Evolutionary conservation across 495 filamentous ascomycete species (phyloP).

Genomic region (Aspergillus sclerotiicarbonarius): DNA sequence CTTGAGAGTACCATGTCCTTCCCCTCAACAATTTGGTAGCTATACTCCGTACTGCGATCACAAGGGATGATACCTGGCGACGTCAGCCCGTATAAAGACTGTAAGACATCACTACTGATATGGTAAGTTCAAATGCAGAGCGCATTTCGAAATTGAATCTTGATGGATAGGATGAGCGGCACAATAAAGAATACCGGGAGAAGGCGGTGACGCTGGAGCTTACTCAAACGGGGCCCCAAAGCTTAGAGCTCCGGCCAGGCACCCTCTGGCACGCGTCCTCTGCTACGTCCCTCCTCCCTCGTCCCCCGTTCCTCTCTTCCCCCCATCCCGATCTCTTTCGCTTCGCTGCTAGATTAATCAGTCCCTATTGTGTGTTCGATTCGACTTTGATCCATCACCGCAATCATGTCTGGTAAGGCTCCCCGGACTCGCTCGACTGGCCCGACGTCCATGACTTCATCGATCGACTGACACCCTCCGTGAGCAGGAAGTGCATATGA

Average conservation of each 20-base stretch:
- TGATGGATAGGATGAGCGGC: not conserved
- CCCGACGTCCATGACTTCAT: conserved; percentile 36
- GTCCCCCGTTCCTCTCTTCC: conserved; percentile 13
- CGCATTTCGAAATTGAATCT: too few relatives aligned
- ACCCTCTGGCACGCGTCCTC: conserved; percentile 45
- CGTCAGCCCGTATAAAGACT: too few relatives aligned
- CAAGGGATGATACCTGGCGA: too few relatives aligned
- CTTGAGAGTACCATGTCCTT: too few relatives aligned
- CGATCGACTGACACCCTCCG: conserved; percentile 32
- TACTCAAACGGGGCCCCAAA: conserved; percentile 28
- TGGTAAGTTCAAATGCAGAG: too few relatives aligned
- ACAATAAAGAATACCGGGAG: conserved; percentile 1
- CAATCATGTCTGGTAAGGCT: conserved; percentile 46
- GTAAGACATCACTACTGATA: too few relatives aligned
- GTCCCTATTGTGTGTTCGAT: not conserved
- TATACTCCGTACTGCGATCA: too few relatives aligned
- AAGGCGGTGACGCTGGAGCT: conserved; percentile 28
- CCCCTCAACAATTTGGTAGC: too few relatives aligned
- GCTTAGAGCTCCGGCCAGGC: conserved; percentile 47
- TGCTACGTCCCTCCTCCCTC: conserved; percentile 26
- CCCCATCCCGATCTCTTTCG: conserved; percentile 16
- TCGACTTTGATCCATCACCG: conserved; percentile 15
- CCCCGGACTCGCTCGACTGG: conserved; percentile 11
- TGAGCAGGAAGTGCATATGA: conserved; percentile 89
- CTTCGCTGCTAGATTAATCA: conserved; percentile 7